Evolutionary conservation across 768 basidiomycete species (phyloP), one percentile per base, ranked within the genome.

Genomic region (Wakefieldia striispora): DNA sequence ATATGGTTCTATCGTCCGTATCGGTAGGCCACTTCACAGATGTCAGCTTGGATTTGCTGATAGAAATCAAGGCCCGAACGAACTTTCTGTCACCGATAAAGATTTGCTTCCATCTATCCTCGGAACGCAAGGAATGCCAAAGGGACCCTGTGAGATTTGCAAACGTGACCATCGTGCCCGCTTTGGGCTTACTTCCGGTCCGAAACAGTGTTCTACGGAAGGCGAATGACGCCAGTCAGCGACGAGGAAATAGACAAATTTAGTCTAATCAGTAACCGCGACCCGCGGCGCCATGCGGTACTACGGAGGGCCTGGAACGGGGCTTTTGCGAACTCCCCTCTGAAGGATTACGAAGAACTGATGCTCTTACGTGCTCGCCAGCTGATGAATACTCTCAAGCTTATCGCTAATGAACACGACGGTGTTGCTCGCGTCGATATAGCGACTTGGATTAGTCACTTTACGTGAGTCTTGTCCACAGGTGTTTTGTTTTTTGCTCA

Each of bases 1-100:
- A 31, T 70, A 71, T 44, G 71, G 70, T 6, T 23, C 64, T 12
- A 63, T 69, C 45, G 55, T 73, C 39, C 63, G 72, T 17, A 63
- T 64, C 23, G 69, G 69, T 72, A 47, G 3, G 55, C 17, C 37
- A 38, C 31, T 27, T 13, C n/a, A 14, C 26, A 13, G 3, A n/a
- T 29, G 20, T 57, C 42, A 24, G 20, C 24, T 19, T 48, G 13
- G 34, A 11, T 19, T 31, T 40, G 16, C 37, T 60, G 42, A 63
- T 42, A 20, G 24, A 34, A 19, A 26, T 45, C 40, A 47, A 73
- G 71, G 72, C 12, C 72, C 72, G 29, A 72, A 72, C 29, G 71
- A 72, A 46, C 47, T 72, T 7, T 71, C 71, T 26, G 48, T 73
- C 19, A 53, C 47, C 7, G 59, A 63, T 23, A 63, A 49, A 47